A percentile compares a stretch with the other conserved stretches of the same genome.
Conservation (phyloP, 2,329 filamentous ascomycete species). For the Tolypocladium nubicola region DNA sequence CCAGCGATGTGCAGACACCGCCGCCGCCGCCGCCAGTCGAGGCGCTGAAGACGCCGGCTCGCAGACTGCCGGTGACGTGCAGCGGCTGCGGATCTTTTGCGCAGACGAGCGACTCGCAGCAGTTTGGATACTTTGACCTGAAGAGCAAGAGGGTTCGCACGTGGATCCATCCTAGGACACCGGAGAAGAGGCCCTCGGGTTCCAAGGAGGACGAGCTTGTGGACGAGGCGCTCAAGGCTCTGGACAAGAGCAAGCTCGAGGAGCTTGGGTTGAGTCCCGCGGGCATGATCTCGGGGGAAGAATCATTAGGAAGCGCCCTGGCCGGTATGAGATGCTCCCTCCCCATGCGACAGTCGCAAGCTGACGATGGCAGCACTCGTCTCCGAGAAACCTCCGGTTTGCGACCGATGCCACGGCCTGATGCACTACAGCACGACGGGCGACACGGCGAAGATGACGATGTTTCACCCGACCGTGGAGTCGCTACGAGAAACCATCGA, state of each 20-base stretch:
- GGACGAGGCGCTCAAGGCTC: slow-evolving; percentile 28
- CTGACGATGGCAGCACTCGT: slow-evolving; percentile 4
- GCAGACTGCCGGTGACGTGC: slow-evolving; percentile 44
- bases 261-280: slow-evolving; percentile 35
- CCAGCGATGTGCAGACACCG: neutral
- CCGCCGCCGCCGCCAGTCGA: neutral
- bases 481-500: slow-evolving; percentile 75
- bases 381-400: slow-evolving; percentile 46
- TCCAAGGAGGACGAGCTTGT: slow-evolving; percentile 35
- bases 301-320: slow-evolving; percentile 6
- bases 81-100: slow-evolving; percentile 55
- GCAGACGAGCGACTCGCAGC: slow-evolving; percentile 39
- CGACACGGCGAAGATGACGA: slow-evolving; percentile 37
- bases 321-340: slow-evolving; percentile 1
- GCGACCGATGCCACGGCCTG: slow-evolving; percentile 79
- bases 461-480: slow-evolving; percentile 71
- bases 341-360: neutral
- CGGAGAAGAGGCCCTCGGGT: slow-evolving; percentile 7
- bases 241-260: slow-evolving; percentile 31
- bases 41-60: neutral
- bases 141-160: slow-evolving; percentile 38
- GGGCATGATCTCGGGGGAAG: slow-evolving; percentile 21
- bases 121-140: slow-evolving; percentile 47
- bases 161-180: slow-evolving; percentile 24
- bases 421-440: slow-evolving; percentile 60